These are phyloP conservation scores for Coniella vitis DNA, from an alignment of 2,329 filamentous ascomycete species.

Conservation along the genomic window DNA sequence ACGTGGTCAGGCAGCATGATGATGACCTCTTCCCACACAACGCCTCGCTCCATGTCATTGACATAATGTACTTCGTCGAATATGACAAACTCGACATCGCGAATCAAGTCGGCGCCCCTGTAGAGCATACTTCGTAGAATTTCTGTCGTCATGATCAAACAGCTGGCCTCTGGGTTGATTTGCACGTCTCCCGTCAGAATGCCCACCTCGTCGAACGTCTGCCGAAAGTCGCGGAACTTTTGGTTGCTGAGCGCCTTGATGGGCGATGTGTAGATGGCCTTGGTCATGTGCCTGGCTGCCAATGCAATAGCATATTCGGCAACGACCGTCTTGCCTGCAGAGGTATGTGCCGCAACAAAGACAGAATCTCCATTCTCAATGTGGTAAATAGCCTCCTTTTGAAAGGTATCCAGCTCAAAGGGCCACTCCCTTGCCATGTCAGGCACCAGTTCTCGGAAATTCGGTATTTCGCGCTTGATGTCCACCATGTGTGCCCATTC, in stretches of 20 bases:
- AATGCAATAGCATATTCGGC: conserved; percentile 96
- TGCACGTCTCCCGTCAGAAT: conserved; percentile 97
- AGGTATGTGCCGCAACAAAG: conserved; percentile 96
- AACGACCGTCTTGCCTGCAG: conserved; percentile 95
- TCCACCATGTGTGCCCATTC: conserved; percentile 99
- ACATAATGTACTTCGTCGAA: conserved; percentile 99
- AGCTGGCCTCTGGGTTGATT: conserved; percentile 95
- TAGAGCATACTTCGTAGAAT: conserved; percentile 98
- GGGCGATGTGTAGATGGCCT: conserved; percentile 96
- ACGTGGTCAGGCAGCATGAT: conserved; percentile 99
- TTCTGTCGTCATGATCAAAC: conserved; percentile 98
- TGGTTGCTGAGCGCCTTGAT: conserved; percentile 99
- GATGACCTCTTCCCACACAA: conserved; percentile 99
- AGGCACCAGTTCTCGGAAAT: conserved; percentile 87
- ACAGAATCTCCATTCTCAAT: conserved; percentile 94
- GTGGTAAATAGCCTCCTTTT: conserved; percentile 97
- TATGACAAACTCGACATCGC: conserved; percentile 97
- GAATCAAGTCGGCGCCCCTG: conserved; percentile 86
- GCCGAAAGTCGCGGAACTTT: conserved; percentile 92
- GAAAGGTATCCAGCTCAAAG: conserved; percentile 95
- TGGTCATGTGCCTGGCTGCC: conserved; percentile 98
- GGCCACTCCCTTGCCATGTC: conserved; percentile 96
- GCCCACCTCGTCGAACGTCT: conserved; percentile 88
- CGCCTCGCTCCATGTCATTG: conserved; percentile 89
- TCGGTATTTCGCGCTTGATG: conserved; percentile 85